A percentile compares a stretch with the other conserved stretches of the same genome.
Conservation (phyloP, 441 rosid species). For the Omphalea diandra region DNA sequence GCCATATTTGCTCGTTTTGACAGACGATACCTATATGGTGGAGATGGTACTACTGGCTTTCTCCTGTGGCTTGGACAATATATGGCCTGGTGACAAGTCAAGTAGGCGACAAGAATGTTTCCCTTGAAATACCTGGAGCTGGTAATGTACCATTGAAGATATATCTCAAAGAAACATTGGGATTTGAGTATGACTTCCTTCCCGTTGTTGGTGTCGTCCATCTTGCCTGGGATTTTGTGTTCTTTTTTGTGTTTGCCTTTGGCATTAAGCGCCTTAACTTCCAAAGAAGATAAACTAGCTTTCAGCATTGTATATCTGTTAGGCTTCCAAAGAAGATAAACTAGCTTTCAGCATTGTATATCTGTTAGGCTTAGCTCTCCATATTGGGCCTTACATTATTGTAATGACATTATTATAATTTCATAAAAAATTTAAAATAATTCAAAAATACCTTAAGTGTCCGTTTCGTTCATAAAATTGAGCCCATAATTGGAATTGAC, state of each 20-base stretch:
- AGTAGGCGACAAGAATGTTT: constrained; percentile 50
- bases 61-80: constrained; percentile 85
- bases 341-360: not conserved
- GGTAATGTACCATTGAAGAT: constrained; percentile 28
- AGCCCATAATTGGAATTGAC: no score
- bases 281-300: constrained; percentile 53
- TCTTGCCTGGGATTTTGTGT: constrained; percentile 55
- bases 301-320: not conserved
- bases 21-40: constrained; percentile 88
- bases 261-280: constrained; percentile 76
- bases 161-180: constrained; percentile 47
- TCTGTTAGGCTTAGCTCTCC: not conserved
- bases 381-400: no score
- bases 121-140: constrained; percentile 41
- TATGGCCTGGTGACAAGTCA: constrained; percentile 80
- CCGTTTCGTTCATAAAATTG: no score
- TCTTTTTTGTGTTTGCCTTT: constrained; percentile 59
- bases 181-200: constrained; percentile 62
- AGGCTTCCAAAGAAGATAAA: constrained; percentile 48
- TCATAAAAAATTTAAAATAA: no score
- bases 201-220: constrained; percentile 61
- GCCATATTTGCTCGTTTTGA: not conserved
- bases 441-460: no score
- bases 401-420: no score
- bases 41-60: constrained; percentile 94